phyloP scores from a whole-genome alignment of 2,329 filamentous ascomycete species.

The Cadophora sp. region DNA sequence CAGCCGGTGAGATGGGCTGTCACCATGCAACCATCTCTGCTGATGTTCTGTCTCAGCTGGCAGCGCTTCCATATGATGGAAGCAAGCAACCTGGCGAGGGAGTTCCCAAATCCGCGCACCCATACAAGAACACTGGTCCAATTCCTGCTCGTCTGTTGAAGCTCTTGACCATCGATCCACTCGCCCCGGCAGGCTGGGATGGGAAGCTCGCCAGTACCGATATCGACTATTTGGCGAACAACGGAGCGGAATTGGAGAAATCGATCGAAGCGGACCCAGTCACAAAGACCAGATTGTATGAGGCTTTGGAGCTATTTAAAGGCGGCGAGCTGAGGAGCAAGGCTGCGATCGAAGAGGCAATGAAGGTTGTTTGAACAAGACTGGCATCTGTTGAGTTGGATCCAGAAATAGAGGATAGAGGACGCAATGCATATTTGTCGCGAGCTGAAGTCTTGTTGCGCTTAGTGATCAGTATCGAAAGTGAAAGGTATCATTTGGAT shows the following conservation, averaged over 20 bases:
- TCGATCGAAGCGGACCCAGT: slow-evolving; percentile 20
- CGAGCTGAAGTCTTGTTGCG: background rate
- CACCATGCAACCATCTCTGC: slow-evolving; percentile 23
- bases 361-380: slow-evolving; percentile 15
- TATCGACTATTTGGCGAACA: slow-evolving; percentile 24
- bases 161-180: slow-evolving; percentile 18
- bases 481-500: background rate
- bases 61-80: slow-evolving; percentile 18
- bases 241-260: slow-evolving; percentile 21
- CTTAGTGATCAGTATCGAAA: background rate
- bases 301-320: slow-evolving; percentile 24
- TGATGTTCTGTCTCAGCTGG: slow-evolving; percentile 15
- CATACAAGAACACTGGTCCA: slow-evolving; percentile 17
- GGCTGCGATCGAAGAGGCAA: slow-evolving; percentile 21
- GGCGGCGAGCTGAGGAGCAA: slow-evolving; percentile 24
- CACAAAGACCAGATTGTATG: slow-evolving; percentile 18
- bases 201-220: slow-evolving; percentile 23
- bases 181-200: slow-evolving; percentile 19
- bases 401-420: background rate
- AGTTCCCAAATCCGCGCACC: slow-evolving; percentile 16
- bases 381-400: background rate
- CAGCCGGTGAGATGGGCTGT: slow-evolving; percentile 23
- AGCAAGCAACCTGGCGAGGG: slow-evolving; percentile 24
- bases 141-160: slow-evolving; percentile 19
- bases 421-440: background rate